Conservation (phyloP, 2,329 filamentous ascomycete species). For the Monilinia fructicola region DNA sequence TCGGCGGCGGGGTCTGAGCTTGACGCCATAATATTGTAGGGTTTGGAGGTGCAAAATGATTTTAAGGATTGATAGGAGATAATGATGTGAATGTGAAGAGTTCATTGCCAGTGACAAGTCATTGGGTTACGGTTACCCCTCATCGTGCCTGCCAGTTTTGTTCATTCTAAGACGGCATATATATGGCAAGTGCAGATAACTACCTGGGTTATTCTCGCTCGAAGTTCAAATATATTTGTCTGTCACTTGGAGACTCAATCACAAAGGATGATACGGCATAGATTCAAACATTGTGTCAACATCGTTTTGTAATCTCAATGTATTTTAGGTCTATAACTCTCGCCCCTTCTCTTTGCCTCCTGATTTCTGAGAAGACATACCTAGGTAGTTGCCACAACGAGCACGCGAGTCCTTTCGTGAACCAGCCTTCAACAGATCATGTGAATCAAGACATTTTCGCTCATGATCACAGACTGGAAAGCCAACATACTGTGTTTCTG, state of each 20-base stretch:
- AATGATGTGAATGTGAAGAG: background rate
- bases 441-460: background rate
- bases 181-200: background rate
- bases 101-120: background rate
- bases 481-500: background rate
- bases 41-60: background rate
- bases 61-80: background rate
- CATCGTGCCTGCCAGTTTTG: conserved; percentile 12
- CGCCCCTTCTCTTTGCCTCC: too few species aligned
- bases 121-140: background rate
- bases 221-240: background rate
- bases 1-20: background rate
- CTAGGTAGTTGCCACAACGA: background rate
- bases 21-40: background rate
- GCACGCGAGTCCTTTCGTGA: background rate
- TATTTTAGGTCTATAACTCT: background rate
- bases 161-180: background rate
- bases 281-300: too few species aligned
- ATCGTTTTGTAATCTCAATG: background rate
- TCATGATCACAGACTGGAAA: background rate
- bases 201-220: background rate
- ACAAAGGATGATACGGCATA: background rate
- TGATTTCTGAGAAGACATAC: background rate
- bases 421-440: background rate
- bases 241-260: background rate